Evolutionary conservation across 345 rosid genomes (phyloP), one percentile per base, ranked within the genome.

Genomic region (Acer negundo): DNA sequence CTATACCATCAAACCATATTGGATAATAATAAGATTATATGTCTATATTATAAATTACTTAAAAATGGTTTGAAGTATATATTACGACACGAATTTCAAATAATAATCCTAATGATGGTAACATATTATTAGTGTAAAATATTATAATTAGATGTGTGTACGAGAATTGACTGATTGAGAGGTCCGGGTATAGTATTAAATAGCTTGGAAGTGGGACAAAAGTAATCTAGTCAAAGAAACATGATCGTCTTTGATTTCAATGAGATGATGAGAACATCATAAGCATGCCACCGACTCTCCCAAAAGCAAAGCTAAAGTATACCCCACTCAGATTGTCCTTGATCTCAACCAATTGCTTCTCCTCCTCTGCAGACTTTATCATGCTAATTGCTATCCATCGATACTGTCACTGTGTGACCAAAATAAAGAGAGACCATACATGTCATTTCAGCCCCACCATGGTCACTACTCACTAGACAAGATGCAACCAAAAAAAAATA

Each of bases 261-360:
- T 22, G 75, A 22, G 73, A 76, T 44, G 44, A 67, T 44, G 53
- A 67, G 61, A 70, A 70, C 69, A 72, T 78, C 75, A n/a, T 19
- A 19, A 70, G 58, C 78, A 67, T 70, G 77, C 69, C 73, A 85
- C 84, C 81, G 86, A 83, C 84, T 76, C 77, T 82, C 61, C 73
- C 56, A 67, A 82, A 79, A 75, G 73, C 81, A 70, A 75, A 70
- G 68, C 31, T 82, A 35, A 20, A 17, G 63, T 75, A 22, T 73
- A 42, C 81, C 83, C 82, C 80, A 85, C 80, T 72, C 67, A 56
- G 69, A 46, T 78, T 82, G 79, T 80, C 70, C 74, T 62, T 40
- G n/a, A 47, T 69, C 76, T 69, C 65, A 38, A 73, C 76, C 40
- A 44, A 56, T 68, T 59, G 65, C 67, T 55, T 31, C 31, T 28